These are phyloP conservation scores for Xylaria sp. DNA, from an alignment of 2,329 filamentous ascomycete species.

Conservation along the genomic window DNA sequence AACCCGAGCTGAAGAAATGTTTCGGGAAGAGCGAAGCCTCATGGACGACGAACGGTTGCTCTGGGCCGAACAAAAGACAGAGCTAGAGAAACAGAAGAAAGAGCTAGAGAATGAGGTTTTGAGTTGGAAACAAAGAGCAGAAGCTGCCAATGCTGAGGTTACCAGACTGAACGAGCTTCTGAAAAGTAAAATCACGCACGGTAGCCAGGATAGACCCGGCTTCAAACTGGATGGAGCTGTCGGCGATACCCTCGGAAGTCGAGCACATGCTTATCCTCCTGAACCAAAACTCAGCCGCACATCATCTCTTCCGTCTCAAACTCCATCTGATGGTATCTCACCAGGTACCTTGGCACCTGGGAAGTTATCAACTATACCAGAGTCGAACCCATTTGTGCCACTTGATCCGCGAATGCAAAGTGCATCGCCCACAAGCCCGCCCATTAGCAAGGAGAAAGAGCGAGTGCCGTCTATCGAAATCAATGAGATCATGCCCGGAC, in stretches of 20 bases:
- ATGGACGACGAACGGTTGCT: conserved; percentile 57
- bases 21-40: conserved; percentile 58
- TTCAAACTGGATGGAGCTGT: conserved; percentile 24
- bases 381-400: conserved; percentile 46
- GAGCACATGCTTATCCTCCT: conserved; percentile 28
- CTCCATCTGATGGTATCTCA: conserved; percentile 30
- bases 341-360: conserved; percentile 32
- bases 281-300: conserved; percentile 26
- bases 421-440: conserved; percentile 37
- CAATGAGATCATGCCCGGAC: conserved; percentile 60
- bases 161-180: conserved; percentile 26
- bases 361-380: conserved; percentile 42
- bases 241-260: conserved; percentile 15
- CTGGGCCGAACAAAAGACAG: conserved; percentile 53
- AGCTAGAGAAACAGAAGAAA: conserved; percentile 50
- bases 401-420: conserved; percentile 54
- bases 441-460: conserved; percentile 37
- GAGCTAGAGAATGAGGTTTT: conserved; percentile 49
- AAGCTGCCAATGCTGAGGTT: conserved; percentile 29
- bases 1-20: conserved; percentile 60
- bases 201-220: background rate
- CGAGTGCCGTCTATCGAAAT: conserved; percentile 60
- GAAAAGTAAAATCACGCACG: conserved; percentile 7
- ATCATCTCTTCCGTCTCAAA: conserved; percentile 28
- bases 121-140: conserved; percentile 47